Percentiles rank a stretch among this genome's conserved stretches.
These are phyloP conservation scores for Enterospora canceri DNA, from an alignment of 371 early-diverging fungal species.

Conservation along the genomic window DNA sequence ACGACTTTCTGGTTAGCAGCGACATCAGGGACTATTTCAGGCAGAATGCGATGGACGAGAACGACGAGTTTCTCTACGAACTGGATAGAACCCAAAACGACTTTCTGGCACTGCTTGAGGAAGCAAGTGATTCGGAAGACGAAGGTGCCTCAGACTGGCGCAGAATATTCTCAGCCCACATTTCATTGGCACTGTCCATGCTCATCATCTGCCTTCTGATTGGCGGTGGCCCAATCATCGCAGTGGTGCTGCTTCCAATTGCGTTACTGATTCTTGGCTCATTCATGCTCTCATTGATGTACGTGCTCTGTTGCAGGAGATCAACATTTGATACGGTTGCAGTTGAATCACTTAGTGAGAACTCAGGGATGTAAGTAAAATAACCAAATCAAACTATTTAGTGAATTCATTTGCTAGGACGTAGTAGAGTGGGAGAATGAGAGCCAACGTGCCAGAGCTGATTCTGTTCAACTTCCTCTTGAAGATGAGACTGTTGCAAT, in stretches of 20 bases:
- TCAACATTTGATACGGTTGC: conserved; percentile 56
- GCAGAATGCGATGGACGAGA: conserved; percentile 61
- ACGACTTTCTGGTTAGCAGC: conserved; percentile 65
- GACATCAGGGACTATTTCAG: conserved; percentile 62
- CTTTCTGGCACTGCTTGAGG: conserved; percentile 56
- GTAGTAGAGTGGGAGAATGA: too few species aligned
- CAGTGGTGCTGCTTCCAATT: conserved; percentile 51
- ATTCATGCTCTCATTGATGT: conserved; percentile 52
- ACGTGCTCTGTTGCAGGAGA: conserved; percentile 56
- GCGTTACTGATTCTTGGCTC: conserved; percentile 55
- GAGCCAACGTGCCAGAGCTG: neutral
- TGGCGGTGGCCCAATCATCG: conserved; percentile 48
- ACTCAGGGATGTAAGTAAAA: neutral
- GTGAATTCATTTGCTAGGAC: too few species aligned
- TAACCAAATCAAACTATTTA: too few species aligned
- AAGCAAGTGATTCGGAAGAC: conserved; percentile 44
- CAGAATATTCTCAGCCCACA: conserved; percentile 55
- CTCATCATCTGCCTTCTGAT: conserved; percentile 51
- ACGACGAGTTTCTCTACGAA: conserved; percentile 64
- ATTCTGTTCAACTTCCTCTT: neutral
- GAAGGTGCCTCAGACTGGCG: conserved; percentile 54
- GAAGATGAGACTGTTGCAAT: neutral
- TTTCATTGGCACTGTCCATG: conserved; percentile 52
- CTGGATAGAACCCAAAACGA: conserved; percentile 58
- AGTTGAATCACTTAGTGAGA: conserved; percentile 45